Evolutionary conservation across 768 basidiomycete species (phyloP), one percentile per base, ranked within the genome.

Genomic region (Lentinula boryana): DNA sequence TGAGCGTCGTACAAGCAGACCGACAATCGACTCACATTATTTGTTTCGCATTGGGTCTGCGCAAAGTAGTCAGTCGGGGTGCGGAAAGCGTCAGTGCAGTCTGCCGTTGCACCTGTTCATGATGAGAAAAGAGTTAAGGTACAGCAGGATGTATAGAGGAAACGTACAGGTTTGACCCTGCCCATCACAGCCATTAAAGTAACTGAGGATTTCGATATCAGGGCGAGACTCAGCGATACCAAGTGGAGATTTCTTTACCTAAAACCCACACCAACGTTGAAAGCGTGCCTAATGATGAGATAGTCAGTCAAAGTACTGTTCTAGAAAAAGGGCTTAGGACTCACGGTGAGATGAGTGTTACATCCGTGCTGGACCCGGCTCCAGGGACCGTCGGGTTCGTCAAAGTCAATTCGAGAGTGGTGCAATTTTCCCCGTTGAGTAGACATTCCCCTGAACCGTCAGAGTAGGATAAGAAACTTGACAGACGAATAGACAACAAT

Each of bases 131-230:
- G 50, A 8, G 27, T 16, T 9, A 5, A 15, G 52, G 12, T 46
- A 5, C n/a, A 5, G 27, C 8, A 36, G 38, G 41, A n/a, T 18
- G 21, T 1, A 27, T 13, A 33, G 18, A 7, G 3, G 48, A 33
- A 3, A 64, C 75, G 68, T 63, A 78, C 80, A 82, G 63, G 74
- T 68, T n/a, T 75, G 70, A 1, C 80, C 80, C 16, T 68, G 63
- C 46, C 76, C 75, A 52, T 78, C 69, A 55, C 79, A 80, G 8
- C 78, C 78, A 58, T 75, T 68, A 66, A 66, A 78, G 67, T 76
- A 80, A 16, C 78, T 77, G 48, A 15, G 16, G n/a, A 13, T 54
- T 21, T 16, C 23, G 10, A 31, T 27, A 18, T 44, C 15, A 38
- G 33, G 60, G 18, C 44, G 46, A 40, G 27, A 23, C 16, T 38